Conservation (phyloP, 805 yeast genomes). For the Lachancea meyersii region DNA sequence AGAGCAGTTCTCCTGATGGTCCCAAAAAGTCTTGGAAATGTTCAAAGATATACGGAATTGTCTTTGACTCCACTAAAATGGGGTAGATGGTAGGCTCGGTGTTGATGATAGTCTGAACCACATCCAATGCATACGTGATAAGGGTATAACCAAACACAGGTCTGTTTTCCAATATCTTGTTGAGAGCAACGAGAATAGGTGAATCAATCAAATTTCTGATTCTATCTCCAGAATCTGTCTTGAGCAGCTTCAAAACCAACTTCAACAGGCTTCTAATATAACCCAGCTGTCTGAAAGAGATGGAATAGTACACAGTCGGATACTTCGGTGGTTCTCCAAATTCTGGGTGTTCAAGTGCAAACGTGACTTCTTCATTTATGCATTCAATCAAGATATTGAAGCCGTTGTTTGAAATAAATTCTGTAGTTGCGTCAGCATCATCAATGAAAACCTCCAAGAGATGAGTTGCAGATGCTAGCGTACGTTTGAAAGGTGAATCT, state of each 20-base stretch:
- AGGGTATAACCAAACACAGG: slow-evolving; percentile 60
- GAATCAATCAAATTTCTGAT: slow-evolving; percentile 83
- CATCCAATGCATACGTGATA: slow-evolving; percentile 53
- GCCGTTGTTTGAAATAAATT: slow-evolving; percentile 64
- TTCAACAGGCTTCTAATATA: slow-evolving; percentile 55
- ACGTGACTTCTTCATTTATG: slow-evolving; percentile 56
- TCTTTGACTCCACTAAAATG: slow-evolving; percentile 69
- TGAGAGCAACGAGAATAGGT: slow-evolving; percentile 57
- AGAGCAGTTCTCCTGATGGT: slow-evolving; percentile 51
- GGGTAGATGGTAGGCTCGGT: slow-evolving; percentile 87
- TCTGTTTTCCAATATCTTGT: slow-evolving; percentile 51
- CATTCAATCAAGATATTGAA: slow-evolving; percentile 54
- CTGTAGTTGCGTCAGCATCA: slow-evolving; percentile 47
- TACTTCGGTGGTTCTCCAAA: slow-evolving; percentile 52
- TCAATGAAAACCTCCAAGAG: slow-evolving; percentile 43
- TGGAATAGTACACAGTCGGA: slow-evolving; percentile 44
- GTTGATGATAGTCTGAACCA: slow-evolving; percentile 67
- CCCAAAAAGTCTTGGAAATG: slow-evolving; percentile 51
- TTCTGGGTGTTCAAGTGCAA: slow-evolving; percentile 54
- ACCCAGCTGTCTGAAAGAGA: slow-evolving; percentile 55
- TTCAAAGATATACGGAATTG: slow-evolving; percentile 57
- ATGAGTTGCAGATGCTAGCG: slow-evolving; percentile 59
- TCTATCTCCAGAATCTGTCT: slow-evolving; percentile 75
- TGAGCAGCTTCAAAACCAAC: slow-evolving; percentile 56
- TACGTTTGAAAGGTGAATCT: slow-evolving; percentile 46